These are phyloP conservation scores for Pyrenochaeta sp. DNA, from an alignment of 2,329 filamentous ascomycete species.

Conservation along the genomic window DNA sequence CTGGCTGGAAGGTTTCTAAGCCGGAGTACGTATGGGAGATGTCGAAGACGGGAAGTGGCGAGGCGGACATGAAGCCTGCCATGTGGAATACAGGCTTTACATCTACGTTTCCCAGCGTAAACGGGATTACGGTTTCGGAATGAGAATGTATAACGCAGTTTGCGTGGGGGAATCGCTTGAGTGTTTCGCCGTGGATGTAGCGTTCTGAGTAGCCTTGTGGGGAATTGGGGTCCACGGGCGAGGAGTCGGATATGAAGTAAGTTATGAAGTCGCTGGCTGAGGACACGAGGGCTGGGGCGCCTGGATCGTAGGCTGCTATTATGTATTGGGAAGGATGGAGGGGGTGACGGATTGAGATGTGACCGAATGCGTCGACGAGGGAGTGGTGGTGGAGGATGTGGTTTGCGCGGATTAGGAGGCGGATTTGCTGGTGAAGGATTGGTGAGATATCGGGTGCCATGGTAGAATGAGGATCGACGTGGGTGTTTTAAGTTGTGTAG, in stretches of 20 bases:
- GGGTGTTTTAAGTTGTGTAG: too few relatives aligned
- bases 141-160: slow-evolving; percentile 55
- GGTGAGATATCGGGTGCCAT: neutral
- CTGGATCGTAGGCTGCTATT: slow-evolving; percentile 54
- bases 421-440: slow-evolving; percentile 25
- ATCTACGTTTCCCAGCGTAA: slow-evolving; percentile 44
- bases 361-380: slow-evolving; percentile 63
- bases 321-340: slow-evolving; percentile 56
- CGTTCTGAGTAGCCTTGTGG: slow-evolving; percentile 53
- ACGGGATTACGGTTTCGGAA: slow-evolving; percentile 52
- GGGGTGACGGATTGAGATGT: slow-evolving; percentile 62
- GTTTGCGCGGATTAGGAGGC: slow-evolving; percentile 42
- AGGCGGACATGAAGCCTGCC: slow-evolving; percentile 50
- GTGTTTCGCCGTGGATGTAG: slow-evolving; percentile 54
- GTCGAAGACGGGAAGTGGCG: slow-evolving; percentile 21
- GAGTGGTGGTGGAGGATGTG: slow-evolving; percentile 62
- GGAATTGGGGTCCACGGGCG: slow-evolving; percentile 51
- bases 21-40: slow-evolving; percentile 27
- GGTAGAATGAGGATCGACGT: slow-evolving; percentile 9
- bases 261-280: slow-evolving; percentile 56
- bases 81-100: slow-evolving; percentile 49
- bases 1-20: slow-evolving; percentile 30
- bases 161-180: slow-evolving; percentile 49
- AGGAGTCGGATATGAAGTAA: slow-evolving; percentile 55
- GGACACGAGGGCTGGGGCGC: slow-evolving; percentile 59